Evolutionary conservation across 768 basidiomycete genomes (phyloP).

Genomic region (Mrakia frigida): DNA sequence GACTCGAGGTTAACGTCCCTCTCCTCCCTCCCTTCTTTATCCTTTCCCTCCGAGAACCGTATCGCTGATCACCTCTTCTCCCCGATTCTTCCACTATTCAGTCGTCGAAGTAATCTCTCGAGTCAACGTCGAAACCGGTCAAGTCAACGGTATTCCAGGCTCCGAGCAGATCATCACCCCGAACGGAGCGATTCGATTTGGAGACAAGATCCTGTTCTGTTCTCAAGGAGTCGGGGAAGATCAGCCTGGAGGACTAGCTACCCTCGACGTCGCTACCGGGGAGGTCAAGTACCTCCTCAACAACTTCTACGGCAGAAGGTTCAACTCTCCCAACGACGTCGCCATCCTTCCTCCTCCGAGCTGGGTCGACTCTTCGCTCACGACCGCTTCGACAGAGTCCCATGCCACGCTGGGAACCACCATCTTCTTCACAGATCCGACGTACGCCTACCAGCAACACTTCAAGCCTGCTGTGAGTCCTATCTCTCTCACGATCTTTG

Average conservation of each 20-base stretch:
- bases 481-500: neutral
- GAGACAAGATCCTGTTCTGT: slow-evolving; percentile 6
- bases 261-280: neutral
- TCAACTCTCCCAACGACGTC: slow-evolving; percentile 13
- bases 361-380: neutral
- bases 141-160: neutral
- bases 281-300: slow-evolving; percentile 2
- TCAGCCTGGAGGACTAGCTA: neutral
- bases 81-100: too few species aligned
- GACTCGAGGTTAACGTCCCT: too few species aligned
- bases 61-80: neutral
- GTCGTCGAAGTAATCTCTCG: neutral
- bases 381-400: neutral
- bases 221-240: slow-evolving; percentile 4
- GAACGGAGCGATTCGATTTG: neutral
- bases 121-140: slow-evolving; percentile 4
- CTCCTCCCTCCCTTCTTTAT: neutral
- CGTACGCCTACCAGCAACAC: neutral
- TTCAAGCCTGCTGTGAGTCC: slow-evolving; percentile 10
- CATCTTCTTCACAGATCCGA: slow-evolving; percentile 14
- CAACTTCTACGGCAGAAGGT: slow-evolving; percentile 8
- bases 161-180: neutral
- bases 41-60: neutral
- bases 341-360: neutral
- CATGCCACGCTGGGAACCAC: neutral